phyloP scores from a whole-genome alignment of 2,329 filamentous ascomycete species.

The Aspergillus hiratsukae region DNA sequence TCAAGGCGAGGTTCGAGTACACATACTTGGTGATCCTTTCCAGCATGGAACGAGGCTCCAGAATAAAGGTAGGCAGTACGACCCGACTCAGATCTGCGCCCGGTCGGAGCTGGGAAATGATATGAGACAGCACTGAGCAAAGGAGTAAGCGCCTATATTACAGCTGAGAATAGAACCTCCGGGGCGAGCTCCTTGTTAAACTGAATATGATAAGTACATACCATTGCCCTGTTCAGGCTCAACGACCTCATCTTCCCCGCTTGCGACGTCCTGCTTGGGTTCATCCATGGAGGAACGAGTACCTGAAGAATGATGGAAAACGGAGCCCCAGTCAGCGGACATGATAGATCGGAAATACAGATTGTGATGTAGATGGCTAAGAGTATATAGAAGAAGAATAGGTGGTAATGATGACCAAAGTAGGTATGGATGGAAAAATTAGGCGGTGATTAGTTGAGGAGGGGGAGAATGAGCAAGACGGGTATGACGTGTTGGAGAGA shows the following conservation, averaged over 20 bases:
- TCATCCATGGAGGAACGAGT: conserved; percentile 57
- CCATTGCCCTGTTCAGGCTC: conserved; percentile 93
- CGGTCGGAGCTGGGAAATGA: conserved; percentile 93
- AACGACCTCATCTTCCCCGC: conserved; percentile 71
- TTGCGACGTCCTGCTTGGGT: conserved; percentile 31
- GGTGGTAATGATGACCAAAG: not conserved
- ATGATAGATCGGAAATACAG: conserved; percentile 11
- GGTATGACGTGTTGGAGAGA: conserved; percentile 15
- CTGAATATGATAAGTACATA: conserved; percentile 42
- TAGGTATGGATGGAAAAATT: not conserved
- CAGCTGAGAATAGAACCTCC: not conserved
- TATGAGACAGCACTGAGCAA: conserved; percentile 77
- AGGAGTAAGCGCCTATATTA: conserved; percentile 1
- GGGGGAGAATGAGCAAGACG: conserved; percentile 1
- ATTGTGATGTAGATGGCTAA: not conserved
- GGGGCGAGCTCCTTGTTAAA: not conserved
- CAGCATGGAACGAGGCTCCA: conserved; percentile 96
- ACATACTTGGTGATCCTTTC: conserved; percentile 96
- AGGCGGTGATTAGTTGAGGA: conserved; percentile 1
- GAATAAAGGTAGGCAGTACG: conserved; percentile 92
- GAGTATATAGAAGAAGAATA: not conserved
- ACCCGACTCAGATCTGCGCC: conserved; percentile 93
- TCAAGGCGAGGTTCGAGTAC: not conserved
- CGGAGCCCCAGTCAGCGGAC: conserved; percentile 24
- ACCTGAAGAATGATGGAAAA: conserved; percentile 31